Base-by-base conservation (phyloP, 2,329 filamentous ascomycete genomes). In the Ophioceras dolichostomum region DNA sequence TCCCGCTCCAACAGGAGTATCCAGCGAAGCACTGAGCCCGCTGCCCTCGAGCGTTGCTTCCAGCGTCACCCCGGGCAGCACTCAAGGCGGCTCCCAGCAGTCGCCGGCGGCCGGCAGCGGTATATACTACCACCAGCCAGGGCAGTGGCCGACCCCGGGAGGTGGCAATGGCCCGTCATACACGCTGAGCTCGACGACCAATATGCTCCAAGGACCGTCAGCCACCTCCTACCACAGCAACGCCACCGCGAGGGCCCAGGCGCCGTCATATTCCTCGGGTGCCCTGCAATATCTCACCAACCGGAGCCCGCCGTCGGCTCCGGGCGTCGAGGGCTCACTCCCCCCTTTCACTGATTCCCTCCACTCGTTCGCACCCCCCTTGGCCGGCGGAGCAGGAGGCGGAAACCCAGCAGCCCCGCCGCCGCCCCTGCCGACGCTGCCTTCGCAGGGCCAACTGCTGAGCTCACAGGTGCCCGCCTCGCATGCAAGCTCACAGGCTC, bases 21-120 rank as follows among this genome's bases (percentile, higher is more conserved):
- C 68, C 40, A 62, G 63, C 47, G 76, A 81, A 56, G 67, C 70
- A 51, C 58, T 81, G 49, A 76, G 67, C 59, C 77, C 66, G 42
- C 68, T 66, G 47, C 69, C 74, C 17, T 73, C 73, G 37, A 70
- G 72, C 45, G 64, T 78, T 39, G 72, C 76, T 18, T 73, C 73
- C 37, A 70, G 72, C 45, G 64, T 78, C 39, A 72, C 76, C 44
- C 75, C 67, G 43, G 67, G 62, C 49, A 72, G 69, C 39, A 72
- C 76, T 43, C 75, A 67, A 43, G 67, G 62, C 49, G 72, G 69
- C 52, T 71, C 71, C 9, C 64, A 65, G 39, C 65, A 67, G 47
- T 71, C 74, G 16, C 66, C 70, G 46, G 63, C 67, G 37, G 61
- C 66, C 41, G 52, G 53, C 36, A 50, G 64, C 34, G 47, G 54